Evolutionary conservation across 441 rosid genomes (phyloP).

Genomic region (Theobroma grandiflorum): DNA sequence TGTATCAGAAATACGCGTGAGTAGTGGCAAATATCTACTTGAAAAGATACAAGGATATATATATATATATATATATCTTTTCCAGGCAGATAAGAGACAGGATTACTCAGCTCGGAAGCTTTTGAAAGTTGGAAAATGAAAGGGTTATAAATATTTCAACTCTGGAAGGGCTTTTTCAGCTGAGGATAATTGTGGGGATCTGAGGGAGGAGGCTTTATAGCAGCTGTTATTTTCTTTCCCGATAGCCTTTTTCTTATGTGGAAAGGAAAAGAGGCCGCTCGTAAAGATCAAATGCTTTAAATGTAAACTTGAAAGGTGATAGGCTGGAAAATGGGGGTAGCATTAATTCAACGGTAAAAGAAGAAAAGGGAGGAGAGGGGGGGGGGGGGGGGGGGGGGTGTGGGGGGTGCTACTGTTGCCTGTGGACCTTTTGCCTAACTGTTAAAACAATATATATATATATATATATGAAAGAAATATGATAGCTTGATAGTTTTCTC

Average conservation of each 20-base stretch:
- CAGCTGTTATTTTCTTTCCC: neutral
- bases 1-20: neutral
- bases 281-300: neutral
- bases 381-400: neutral
- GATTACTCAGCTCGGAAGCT: neutral
- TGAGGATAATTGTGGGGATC: neutral
- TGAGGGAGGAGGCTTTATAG: neutral
- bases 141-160: neutral
- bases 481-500: neutral
- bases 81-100: slow-evolving; percentile 6
- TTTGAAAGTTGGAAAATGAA: slow-evolving; percentile 3
- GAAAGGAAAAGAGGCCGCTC: slow-evolving; percentile 3
- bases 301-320: slow-evolving; percentile 29
- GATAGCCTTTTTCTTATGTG: slow-evolving; percentile 17
- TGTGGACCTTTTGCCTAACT: slow-evolving; percentile 6
- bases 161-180: neutral
- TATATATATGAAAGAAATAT: neutral
- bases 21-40: neutral
- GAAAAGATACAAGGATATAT: too few species aligned
- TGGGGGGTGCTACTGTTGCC: neutral
- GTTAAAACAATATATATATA: neutral
- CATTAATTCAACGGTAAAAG: slow-evolving; percentile 40
- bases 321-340: slow-evolving; percentile 34
- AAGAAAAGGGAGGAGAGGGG: neutral
- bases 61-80: too few species aligned